Conservation (phyloP, 208 protist genomes). For the Trypanosoma rangeli region DNA sequence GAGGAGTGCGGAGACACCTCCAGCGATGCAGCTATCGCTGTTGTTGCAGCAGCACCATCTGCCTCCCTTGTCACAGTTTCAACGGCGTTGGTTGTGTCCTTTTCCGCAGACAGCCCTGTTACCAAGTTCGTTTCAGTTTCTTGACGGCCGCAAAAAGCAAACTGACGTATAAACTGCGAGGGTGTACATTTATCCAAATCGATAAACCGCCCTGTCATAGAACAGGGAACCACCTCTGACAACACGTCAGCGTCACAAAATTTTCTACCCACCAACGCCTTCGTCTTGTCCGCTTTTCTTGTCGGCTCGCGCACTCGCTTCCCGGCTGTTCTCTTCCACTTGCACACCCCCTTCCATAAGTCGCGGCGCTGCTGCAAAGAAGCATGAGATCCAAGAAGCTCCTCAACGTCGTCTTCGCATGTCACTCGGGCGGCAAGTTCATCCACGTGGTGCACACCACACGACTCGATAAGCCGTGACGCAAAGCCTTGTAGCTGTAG, state of each 20-base stretch:
- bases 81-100: not conserved
- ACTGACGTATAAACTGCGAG: constrained; percentile 29
- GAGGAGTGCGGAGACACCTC: not conserved
- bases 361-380: constrained; percentile 61
- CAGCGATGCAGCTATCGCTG: not conserved
- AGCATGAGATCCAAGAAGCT: constrained; percentile 52
- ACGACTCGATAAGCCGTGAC: constrained; percentile 35
- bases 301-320: constrained; percentile 23
- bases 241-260: not conserved
- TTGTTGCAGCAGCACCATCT: not conserved
- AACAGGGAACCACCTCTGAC: too few species aligned
- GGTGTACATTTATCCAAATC: constrained; percentile 12
- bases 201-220: not conserved
- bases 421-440: constrained; percentile 35
- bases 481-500: constrained; percentile 81
- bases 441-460: constrained; percentile 41
- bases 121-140: not conserved
- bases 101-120: not conserved
- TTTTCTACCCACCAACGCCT: not conserved
- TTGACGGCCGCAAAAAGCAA: constrained; percentile 24
- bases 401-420: constrained; percentile 38
- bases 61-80: not conserved
- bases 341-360: constrained; percentile 54
- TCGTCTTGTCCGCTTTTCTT: constrained; percentile 15
- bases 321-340: constrained; percentile 35